Conservation (phyloP, 2,329 filamentous ascomycete genomes). For the Phoma sp. region DNA sequence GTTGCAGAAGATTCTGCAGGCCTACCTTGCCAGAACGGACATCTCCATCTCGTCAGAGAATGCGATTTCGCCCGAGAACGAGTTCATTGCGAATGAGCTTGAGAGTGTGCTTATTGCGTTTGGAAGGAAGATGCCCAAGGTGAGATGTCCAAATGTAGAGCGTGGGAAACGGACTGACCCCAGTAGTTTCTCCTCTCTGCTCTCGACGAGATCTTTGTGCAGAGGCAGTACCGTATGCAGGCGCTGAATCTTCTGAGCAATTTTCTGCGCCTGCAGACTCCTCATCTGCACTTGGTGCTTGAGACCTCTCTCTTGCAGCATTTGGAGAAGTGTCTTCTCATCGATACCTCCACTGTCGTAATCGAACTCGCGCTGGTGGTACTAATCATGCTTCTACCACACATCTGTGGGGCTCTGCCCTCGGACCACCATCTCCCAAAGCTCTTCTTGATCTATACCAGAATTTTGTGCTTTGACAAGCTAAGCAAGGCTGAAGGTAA, state of each 20-base stretch:
- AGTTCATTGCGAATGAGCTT: constrained; percentile 56
- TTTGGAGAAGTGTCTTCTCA: constrained; percentile 74
- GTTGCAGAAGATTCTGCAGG: constrained; percentile 58
- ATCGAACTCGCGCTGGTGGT: constrained; percentile 77
- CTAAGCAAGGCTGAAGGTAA: constrained; percentile 43
- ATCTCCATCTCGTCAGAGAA: constrained; percentile 46
- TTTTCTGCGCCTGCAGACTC: constrained; percentile 77
- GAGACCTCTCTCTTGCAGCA: constrained; percentile 75
- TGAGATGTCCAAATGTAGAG: constrained; percentile 24
- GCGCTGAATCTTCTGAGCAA: constrained; percentile 71
- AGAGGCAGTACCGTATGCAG: constrained; percentile 67
- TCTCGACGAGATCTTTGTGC: constrained; percentile 70
- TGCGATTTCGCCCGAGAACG: constrained; percentile 51
- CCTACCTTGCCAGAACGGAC: constrained; percentile 52
- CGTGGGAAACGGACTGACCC: constrained; percentile 12
- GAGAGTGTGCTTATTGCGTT: constrained; percentile 60
- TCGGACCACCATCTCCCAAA: constrained; percentile 66
- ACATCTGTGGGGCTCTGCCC: constrained; percentile 75
- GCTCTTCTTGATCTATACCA: constrained; percentile 81
- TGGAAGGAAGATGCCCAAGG: constrained; percentile 73
- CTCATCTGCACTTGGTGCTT: constrained; percentile 75
- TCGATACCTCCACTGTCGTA: constrained; percentile 77
- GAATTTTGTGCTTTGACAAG: constrained; percentile 79
- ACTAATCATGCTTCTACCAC: constrained; percentile 81
- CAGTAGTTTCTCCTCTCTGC: constrained; percentile 68